Evolutionary conservation across 768 basidiomycete species (phyloP).

Genomic region (Tremella mesenterica): DNA sequence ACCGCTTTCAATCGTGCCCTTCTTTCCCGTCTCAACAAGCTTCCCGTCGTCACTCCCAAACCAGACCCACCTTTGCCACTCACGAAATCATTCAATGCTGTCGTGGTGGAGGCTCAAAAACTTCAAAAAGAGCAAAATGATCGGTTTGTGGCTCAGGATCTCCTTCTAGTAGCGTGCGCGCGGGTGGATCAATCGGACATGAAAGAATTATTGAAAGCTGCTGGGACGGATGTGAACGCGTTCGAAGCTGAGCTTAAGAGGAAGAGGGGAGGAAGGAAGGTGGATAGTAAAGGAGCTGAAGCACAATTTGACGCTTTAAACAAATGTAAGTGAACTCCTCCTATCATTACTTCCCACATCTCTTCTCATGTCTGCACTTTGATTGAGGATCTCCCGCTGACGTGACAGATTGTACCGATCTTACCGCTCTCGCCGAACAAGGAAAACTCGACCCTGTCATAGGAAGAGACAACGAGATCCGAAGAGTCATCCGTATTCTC

Average conservation of each 20-base stretch:
- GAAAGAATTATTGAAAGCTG: constrained; percentile 63
- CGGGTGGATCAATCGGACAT: constrained; percentile 55
- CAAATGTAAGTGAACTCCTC: constrained; percentile 49
- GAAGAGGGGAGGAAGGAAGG: constrained; percentile 66
- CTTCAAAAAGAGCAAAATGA: constrained; percentile 70
- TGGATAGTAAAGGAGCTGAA: constrained; percentile 79
- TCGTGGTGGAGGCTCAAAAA: constrained; percentile 66
- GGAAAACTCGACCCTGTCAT: constrained; percentile 49
- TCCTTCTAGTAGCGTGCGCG: constrained; percentile 74
- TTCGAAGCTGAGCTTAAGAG: constrained; percentile 41
- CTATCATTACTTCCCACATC: background rate
- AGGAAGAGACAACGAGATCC: constrained; percentile 70
- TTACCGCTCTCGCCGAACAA: constrained; percentile 46
- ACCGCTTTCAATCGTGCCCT: constrained; percentile 58
- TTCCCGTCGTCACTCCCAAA: constrained; percentile 74
- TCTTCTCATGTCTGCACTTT: too few relatives aligned
- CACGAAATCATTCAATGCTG: constrained; percentile 53
- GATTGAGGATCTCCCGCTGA: background rate
- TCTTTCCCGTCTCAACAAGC: constrained; percentile 66
- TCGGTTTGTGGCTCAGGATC: constrained; percentile 86
- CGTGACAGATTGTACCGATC: constrained; percentile 37
- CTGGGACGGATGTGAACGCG: constrained; percentile 50
- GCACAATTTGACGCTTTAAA: constrained; percentile 85
- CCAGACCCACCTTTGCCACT: constrained; percentile 66
- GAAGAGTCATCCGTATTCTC: constrained; percentile 71